A percentile compares a stretch with the other conserved stretches of the same genome.
Conservation (phyloP, 2,329 filamentous ascomycete genomes). For the Clonostachys solani region DNA sequence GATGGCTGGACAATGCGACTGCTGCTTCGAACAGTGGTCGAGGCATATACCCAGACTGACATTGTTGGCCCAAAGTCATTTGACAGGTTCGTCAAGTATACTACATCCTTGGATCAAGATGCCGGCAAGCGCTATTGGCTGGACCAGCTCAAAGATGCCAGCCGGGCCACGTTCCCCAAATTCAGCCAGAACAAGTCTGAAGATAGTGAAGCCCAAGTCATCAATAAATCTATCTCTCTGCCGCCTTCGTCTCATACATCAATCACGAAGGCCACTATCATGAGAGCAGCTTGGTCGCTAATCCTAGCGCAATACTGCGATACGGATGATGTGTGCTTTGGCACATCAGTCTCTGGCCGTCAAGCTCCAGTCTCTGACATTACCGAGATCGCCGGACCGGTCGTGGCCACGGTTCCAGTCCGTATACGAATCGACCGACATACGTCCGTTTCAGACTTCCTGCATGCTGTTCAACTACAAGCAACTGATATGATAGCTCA, state of each 20-base stretch:
- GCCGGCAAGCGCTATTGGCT: neutral
- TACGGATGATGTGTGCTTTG: constrained; percentile 13
- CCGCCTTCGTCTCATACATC: neutral
- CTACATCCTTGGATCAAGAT: constrained; percentile 19
- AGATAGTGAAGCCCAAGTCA: constrained; percentile 5
- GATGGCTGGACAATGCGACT: constrained; percentile 12
- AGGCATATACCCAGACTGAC: neutral
- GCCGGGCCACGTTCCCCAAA: constrained; percentile 6
- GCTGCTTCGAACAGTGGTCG: neutral
- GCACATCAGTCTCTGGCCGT: constrained; percentile 13
- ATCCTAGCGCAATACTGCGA: constrained; percentile 9
- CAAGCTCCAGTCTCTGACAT: constrained; percentile 6
- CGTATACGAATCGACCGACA: constrained; percentile 2
- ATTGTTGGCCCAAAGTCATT: neutral
- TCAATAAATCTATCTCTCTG: neutral
- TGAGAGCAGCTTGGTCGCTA: constrained; percentile 20
- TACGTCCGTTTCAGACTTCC: constrained; percentile 5
- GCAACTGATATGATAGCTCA: constrained; percentile 4
- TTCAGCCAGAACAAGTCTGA: constrained; percentile 5
- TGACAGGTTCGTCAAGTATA: constrained; percentile 23
- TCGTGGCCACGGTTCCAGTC: constrained; percentile 8
- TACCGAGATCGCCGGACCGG: constrained; percentile 7
- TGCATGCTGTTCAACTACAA: constrained; percentile 5
- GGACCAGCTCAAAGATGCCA: constrained; percentile 1
- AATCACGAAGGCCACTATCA: constrained; percentile 9